These are phyloP conservation scores for Castanea sativa DNA, from an alignment of 306 rosid species.

Conservation along the genomic window DNA sequence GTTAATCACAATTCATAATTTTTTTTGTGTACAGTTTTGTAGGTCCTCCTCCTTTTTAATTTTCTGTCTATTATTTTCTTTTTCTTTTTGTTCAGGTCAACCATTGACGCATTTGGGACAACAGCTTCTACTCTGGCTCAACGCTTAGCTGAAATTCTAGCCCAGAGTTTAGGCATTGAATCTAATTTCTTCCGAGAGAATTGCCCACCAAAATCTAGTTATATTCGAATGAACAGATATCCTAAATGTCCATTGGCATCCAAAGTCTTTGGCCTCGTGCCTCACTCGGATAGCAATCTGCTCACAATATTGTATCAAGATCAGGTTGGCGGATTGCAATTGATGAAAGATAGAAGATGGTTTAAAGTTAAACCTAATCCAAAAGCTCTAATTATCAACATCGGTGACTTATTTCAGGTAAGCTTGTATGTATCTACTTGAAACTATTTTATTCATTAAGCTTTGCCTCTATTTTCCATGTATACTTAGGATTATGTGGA, in stretches of 20 bases:
- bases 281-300: constrained; percentile 63
- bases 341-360: constrained; percentile 50
- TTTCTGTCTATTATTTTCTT: background rate
- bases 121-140: constrained; percentile 33
- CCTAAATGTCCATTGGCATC: constrained; percentile 62
- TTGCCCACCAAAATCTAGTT: constrained; percentile 42
- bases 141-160: constrained; percentile 51
- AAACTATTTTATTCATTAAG: no score
- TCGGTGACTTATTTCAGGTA: constrained; percentile 87
- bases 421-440: background rate
- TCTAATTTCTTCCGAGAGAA: constrained; percentile 44
- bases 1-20: no score
- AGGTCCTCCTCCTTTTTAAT: background rate
- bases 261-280: constrained; percentile 48
- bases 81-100: constrained; percentile 29
- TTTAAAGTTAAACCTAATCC: constrained; percentile 47
- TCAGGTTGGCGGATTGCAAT: constrained; percentile 47
- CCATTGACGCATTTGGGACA: constrained; percentile 39
- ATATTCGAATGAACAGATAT: constrained; percentile 63
- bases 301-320: constrained; percentile 45
- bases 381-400: constrained; percentile 49
- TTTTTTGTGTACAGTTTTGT: no score
- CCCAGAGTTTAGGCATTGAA: constrained; percentile 40
- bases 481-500: no score
- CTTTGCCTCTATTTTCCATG: no score